Evolutionary conservation across 495 filamentous ascomycete genomes (phyloP), one percentile per base, ranked within the genome.

Genomic region (Podospora appendiculata): DNA sequence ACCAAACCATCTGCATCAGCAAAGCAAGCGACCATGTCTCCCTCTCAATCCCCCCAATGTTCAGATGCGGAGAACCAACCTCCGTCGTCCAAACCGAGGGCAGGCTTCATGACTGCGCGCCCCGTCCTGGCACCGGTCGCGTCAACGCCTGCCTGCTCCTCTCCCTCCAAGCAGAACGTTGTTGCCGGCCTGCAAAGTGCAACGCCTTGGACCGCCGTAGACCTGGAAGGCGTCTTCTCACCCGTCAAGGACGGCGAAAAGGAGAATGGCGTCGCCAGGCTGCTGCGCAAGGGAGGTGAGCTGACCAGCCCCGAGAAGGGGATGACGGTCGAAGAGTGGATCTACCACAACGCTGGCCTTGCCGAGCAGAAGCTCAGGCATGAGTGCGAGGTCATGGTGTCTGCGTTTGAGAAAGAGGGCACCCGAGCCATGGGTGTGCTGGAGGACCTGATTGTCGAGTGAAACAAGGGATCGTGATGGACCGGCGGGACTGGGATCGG

Each of bases 311-410:
- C 82, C 0, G 92, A 96, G 72, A 89, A 86, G 74, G 79, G 79
- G 39, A 91, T 98, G 89, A 89, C 82, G 0, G 89, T 97, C 2
- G 88, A 94, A 64, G 84, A 95, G 67, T 98, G 93, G 93, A 84
- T 98, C 42, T 71, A 77, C 48, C 81, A 79, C 70, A 92, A 90
- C 62, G 91, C 92, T 5, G 78, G 78, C 58, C 72, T 81, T 55
- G 89, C 85, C 1, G 90, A 96, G 70, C 81, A 86, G 61, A 83
- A 80, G 61, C 65, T 97, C 50, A 86, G 83, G 58, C 64, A 70
- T 34, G 87, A 92, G 65, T 95, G 89, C 63, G 91, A 97, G 71
- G 67, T 79, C 38, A 73, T 94, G 58, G 86, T 97, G 19, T 73
- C 75, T 33, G 70, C 78, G 17, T 96, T 96, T 69, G 91, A 96